Conservation (phyloP, 352 stramenopile species). For the Globisporangium mamillatum region DNA sequence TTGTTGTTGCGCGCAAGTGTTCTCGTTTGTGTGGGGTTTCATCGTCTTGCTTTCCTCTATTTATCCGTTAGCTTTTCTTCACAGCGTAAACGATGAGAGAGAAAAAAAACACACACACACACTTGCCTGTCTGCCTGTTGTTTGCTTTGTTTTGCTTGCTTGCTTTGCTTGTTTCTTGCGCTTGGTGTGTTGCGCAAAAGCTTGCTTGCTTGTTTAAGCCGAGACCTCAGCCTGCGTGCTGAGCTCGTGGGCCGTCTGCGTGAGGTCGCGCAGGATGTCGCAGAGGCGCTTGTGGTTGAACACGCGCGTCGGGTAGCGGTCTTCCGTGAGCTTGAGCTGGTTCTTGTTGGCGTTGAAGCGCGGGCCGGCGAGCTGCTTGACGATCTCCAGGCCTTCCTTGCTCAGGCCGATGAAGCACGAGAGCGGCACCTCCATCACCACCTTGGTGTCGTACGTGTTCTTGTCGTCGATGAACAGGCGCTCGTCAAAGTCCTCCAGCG, state of each 20-base stretch:
- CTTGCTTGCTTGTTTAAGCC: constrained; percentile 15
- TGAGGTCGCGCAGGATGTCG: constrained; percentile 77
- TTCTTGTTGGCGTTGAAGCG: constrained; percentile 82
- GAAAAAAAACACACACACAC: neutral
- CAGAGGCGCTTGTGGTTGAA: constrained; percentile 86
- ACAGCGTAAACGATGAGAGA: neutral
- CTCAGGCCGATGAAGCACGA: constrained; percentile 56
- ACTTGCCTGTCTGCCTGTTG: neutral
- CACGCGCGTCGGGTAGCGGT: constrained; percentile 74
- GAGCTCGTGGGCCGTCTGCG: constrained; percentile 62
- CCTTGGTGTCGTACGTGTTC: constrained; percentile 80
- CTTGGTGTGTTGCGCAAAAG: neutral
- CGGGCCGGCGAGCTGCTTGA: constrained; percentile 67
- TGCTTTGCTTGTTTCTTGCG: constrained; percentile 15
- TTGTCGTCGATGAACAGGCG: constrained; percentile 77
- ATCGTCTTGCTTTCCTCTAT: constrained; percentile 11
- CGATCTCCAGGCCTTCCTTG: constrained; percentile 44
- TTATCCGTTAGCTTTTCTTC: neutral
- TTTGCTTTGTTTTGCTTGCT: neutral
- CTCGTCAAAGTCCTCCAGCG: constrained; percentile 82
- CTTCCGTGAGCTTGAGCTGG: constrained; percentile 74
- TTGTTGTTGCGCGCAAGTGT: neutral
- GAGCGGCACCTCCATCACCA: constrained; percentile 76
- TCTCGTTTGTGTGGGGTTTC: neutral
- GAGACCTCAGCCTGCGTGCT: constrained; percentile 35